Conservation (phyloP, 176 grass and related monocot species). For the maize (Zea mays) region Zm-B73-REFERENCE-NAM-5.0 NC_050100.1:197224001-197224500, state of each 20-base stretch:
- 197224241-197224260: no score
- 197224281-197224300: slow-evolving; percentile 15
- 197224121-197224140: slow-evolving; percentile 39
- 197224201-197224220: no score
- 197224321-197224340: not conserved
- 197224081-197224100: slow-evolving; percentile 74
- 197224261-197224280: not conserved
- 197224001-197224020: not conserved
- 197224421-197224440: slow-evolving; percentile 88
- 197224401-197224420: slow-evolving; percentile 79
- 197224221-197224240: no score
- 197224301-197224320: not conserved
- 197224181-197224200: no score
- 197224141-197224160: not conserved
- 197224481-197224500: slow-evolving; percentile 69
- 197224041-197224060: not conserved
- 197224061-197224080: slow-evolving; percentile 56
- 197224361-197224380: not conserved
- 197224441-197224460: slow-evolving; percentile 81
- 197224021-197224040: slow-evolving; percentile 16
- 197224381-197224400: slow-evolving; percentile 45
- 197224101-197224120: slow-evolving; percentile 63
- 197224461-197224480: slow-evolving; percentile 72
- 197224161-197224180: no score
- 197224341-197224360: slow-evolving; percentile 17